Base-by-base conservation (phyloP, 2,329 filamentous ascomycete genomes). In the Pseudocercospora pini-densiflorae region DNA sequence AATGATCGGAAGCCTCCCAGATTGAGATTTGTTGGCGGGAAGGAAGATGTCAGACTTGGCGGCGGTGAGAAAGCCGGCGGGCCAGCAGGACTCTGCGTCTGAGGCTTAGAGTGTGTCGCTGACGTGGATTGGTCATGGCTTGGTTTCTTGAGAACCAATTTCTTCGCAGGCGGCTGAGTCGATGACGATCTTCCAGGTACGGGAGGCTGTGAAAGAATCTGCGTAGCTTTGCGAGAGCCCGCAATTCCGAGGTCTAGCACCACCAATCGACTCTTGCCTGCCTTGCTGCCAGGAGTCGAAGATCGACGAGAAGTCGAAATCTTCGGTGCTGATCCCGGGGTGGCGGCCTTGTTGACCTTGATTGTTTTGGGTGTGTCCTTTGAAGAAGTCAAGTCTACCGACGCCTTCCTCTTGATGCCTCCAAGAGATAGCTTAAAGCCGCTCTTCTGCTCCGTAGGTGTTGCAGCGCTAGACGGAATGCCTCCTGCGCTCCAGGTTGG, bases 1-100 rank as follows among this genome's bases (percentile, higher is more conserved):
- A 70, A 75, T 23, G 66, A 70, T 27, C 73, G 59, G 57, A 75
- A 75, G 5, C 72, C 72, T 27, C 73, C 73, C 23, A 74, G 59
- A 54, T 75, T 75, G 43, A 71, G 67, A 40, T 66, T 66, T n/a
- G 62, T 61, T 12, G 63, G 63, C 24, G 61, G 65, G 29, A 64
- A 65, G 10, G 68, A 61, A 14, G 72, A 65, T 5, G 69, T 63
- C 53, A 61, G 66, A 59, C 65, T 68, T 54, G 63, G 65, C 57
- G 59, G 67, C 27, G 21, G 67, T 45, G 49, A 63, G 43, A 49
- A 62, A 54, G 53, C 49, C 19, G 53, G 53, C 23, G n/a, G 51
- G 45, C 54, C 61, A 67, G 54, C 64, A 64, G 27, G 63, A 51
- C 55, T 61, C 59, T 16, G 59, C 53, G 61, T 54, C 23, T 59